Conservation (phyloP, 2,329 filamentous ascomycete genomes). For the Neoscytalidium dimidiatum region DNA sequence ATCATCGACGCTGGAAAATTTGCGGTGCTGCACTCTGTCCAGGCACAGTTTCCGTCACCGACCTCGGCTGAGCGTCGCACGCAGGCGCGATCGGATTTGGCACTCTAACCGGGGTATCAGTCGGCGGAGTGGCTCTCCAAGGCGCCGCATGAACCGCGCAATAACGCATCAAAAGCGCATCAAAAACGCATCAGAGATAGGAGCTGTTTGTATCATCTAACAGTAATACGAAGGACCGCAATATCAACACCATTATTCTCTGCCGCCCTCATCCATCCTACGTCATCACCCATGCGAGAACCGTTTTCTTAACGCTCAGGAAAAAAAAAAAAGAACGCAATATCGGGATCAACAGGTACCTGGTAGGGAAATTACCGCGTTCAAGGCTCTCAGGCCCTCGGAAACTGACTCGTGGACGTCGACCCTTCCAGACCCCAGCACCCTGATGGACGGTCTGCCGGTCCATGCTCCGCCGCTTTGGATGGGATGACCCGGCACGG, state of each 20-base stretch:
- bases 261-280: conserved; percentile 12
- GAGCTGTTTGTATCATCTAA: conserved; percentile 17
- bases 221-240: conserved; percentile 19
- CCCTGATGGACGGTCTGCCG: conserved; percentile 11
- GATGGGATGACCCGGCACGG: conserved; percentile 17
- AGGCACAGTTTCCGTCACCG: conserved; percentile 1
- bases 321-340: conserved; percentile 8
- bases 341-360: background rate
- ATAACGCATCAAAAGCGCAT: conserved; percentile 2
- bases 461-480: conserved; percentile 8
- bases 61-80: conserved; percentile 7
- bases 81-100: conserved; percentile 14
- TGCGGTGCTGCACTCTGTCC: background rate
- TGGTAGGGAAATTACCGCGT: conserved; percentile 7
- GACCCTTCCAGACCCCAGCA: conserved; percentile 7
- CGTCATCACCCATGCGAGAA: conserved; percentile 13
- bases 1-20: conserved; percentile 5
- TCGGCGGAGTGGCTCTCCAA: background rate
- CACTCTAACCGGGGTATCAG: conserved; percentile 13
- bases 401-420: conserved; percentile 1
- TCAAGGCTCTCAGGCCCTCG: conserved; percentile 1
- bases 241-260: conserved; percentile 17
- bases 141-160: conserved; percentile 12
- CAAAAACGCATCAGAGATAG: conserved; percentile 15
- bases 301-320: conserved; percentile 6